Conservation (phyloP, 148 eudicot genomes). For the Camellia sinensis region DNA sequence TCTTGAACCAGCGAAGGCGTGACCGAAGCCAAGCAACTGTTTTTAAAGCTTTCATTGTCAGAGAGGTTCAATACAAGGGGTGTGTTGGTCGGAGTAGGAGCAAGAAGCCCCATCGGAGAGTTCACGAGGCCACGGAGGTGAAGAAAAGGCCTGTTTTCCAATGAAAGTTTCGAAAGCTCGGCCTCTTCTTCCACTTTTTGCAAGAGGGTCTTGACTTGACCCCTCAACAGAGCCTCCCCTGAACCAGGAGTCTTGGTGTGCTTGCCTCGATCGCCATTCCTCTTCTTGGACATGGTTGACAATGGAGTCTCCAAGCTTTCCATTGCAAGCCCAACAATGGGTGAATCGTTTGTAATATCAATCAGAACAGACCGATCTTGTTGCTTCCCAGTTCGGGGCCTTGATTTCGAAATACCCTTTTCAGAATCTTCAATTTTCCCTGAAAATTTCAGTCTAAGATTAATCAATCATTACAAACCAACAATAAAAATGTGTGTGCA, state of each 20-base stretch:
- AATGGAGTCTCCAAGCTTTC: conserved; percentile 53
- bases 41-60: conserved; percentile 19
- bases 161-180: conserved; percentile 48
- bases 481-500: not conserved
- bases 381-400: conserved; percentile 24
- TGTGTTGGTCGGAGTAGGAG: conserved; percentile 90
- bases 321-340: conserved; percentile 79
- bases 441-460: conserved; percentile 24
- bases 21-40: conserved; percentile 32
- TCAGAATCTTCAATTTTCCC: conserved; percentile 59
- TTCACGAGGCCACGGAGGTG: conserved; percentile 34
- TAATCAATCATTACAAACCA: conserved; percentile 2
- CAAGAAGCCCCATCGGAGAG: conserved; percentile 56
- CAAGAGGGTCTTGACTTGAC: conserved; percentile 74
- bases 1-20: conserved; percentile 47
- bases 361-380: conserved; percentile 48
- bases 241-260: conserved; percentile 65
- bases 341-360: conserved; percentile 92
- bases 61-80: conserved; percentile 45
- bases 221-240: conserved; percentile 80
- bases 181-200: conserved; percentile 89
- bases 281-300: conserved; percentile 50
- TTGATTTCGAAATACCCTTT: conserved; percentile 34
- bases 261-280: conserved; percentile 22
- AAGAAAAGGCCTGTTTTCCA: conserved; percentile 29